These are phyloP conservation scores for Penicillium olsonii DNA, from an alignment of 2,329 filamentous ascomycete species.

Conservation along the genomic window DNA sequence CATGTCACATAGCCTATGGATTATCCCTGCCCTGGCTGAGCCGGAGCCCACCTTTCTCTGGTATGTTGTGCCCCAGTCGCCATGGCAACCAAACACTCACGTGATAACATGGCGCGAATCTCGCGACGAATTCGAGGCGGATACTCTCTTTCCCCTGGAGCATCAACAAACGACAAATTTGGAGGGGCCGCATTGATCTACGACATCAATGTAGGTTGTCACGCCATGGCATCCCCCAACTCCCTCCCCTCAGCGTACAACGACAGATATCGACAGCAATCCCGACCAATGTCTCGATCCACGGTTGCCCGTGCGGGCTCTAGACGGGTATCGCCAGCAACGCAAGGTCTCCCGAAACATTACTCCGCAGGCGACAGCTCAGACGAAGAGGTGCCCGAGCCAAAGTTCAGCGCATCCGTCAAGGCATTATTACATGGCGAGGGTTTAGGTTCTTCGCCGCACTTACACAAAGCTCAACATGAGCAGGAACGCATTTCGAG, in stretches of 20 bases:
- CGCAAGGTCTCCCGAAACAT: constrained; percentile 26
- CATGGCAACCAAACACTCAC: constrained; percentile 18
- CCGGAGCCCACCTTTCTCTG: neutral
- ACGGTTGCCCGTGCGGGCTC: constrained; percentile 37
- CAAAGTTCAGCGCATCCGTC: constrained; percentile 89
- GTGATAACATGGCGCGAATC: constrained; percentile 19
- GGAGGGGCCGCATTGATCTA: constrained; percentile 27
- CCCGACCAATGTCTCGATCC: constrained; percentile 41
- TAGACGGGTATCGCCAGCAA: constrained; percentile 33
- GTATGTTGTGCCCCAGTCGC: constrained; percentile 18
- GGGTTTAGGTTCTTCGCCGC: constrained; percentile 52
- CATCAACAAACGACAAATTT: constrained; percentile 28
- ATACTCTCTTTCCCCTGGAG: constrained; percentile 8
- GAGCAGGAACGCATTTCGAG: constrained; percentile 28
- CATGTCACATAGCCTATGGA: too few relatives aligned
- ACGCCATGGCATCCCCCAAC: constrained; percentile 40
- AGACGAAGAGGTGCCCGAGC: constrained; percentile 88
- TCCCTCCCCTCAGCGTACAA: constrained; percentile 40
- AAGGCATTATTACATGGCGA: constrained; percentile 72
- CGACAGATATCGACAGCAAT: constrained; percentile 36
- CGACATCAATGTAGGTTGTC: constrained; percentile 30
- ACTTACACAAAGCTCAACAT: constrained; percentile 31
- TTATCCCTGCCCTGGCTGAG: neutral
- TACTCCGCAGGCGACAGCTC: constrained; percentile 75
- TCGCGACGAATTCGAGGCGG: constrained; percentile 12